These are phyloP conservation scores for Pseudognaphalium luteoalbum DNA, from an alignment of 129 eudicot species.

Conservation along the genomic window DNA sequence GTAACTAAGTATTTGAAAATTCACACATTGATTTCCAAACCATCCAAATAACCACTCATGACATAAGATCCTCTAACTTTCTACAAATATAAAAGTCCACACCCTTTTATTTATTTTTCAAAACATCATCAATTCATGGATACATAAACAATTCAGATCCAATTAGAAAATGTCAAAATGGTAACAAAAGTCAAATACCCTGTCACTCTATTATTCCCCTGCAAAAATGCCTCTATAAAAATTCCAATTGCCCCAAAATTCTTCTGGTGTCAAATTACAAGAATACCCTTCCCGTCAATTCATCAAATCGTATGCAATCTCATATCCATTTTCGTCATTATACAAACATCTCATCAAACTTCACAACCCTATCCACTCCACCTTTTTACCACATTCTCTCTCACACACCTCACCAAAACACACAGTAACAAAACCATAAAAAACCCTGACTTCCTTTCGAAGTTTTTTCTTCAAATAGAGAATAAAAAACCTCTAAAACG, in stretches of 20 bases:
- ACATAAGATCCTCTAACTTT: too few relatives aligned
- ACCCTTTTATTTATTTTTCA: too few relatives aligned
- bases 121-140: too few relatives aligned
- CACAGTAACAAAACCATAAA: conserved; percentile 29
- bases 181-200: neutral
- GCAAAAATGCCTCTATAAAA: conserved; percentile 11
- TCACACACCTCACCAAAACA: conserved; percentile 31
- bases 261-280: conserved; percentile 6
- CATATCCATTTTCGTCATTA: conserved; percentile 19
- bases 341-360: conserved; percentile 18
- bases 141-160: too few relatives aligned
- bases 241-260: conserved; percentile 27
- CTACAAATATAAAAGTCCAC: too few relatives aligned
- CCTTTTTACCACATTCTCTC: conserved; percentile 22
- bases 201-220: conserved; percentile 26
- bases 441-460: conserved; percentile 23
- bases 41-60: too few relatives aligned
- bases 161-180: too few relatives aligned
- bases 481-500: neutral
- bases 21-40: too few relatives aligned
- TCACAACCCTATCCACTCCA: conserved; percentile 35
- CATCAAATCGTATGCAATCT: neutral
- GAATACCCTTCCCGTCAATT: neutral
- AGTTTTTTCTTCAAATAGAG: conserved; percentile 30
- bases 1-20: too few relatives aligned